phyloP scores from a whole-genome alignment of 2,329 filamentous ascomycete genomes.

The Aspergillus oerlinghausenensis region DNA sequence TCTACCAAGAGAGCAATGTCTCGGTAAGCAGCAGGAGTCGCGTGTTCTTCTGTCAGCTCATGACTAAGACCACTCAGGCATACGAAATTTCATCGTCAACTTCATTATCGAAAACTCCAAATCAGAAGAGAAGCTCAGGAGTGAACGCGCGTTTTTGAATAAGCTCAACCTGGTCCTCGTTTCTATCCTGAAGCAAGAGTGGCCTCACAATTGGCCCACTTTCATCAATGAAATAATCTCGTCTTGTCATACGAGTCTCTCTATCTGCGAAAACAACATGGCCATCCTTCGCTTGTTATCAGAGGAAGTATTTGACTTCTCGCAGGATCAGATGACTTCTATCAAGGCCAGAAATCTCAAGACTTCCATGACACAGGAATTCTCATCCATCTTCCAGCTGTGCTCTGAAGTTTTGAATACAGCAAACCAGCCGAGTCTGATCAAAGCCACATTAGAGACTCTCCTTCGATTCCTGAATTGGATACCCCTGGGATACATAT shows the following conservation, averaged over 20 bases:
- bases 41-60: conserved; percentile 2
- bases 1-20: conserved; percentile 88
- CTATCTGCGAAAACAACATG: conserved; percentile 99
- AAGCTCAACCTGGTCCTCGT: conserved; percentile 98
- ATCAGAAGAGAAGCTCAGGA: conserved; percentile 79
- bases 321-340: conserved; percentile 98
- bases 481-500: conserved; percentile 98
- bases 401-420: conserved; percentile 93
- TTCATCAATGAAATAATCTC: conserved; percentile 99
- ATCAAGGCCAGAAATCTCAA: conserved; percentile 94
- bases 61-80: conserved; percentile 57
- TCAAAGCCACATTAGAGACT: conserved; percentile 96
- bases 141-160: conserved; percentile 86
- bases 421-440: conserved; percentile 78
- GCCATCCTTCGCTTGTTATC: conserved; percentile 91
- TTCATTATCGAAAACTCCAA: conserved; percentile 94
- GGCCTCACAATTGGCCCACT: conserved; percentile 99
- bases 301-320: conserved; percentile 98
- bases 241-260: conserved; percentile 89
- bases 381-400: conserved; percentile 95
- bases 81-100: conserved; percentile 97
- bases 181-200: conserved; percentile 97
- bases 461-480: conserved; percentile 96
- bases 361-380: conserved; percentile 97
- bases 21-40: conserved; percentile 54